Evolutionary conservation across 1,139 yeast genomes (phyloP).

Genomic region (Arxiozyma telluris): DNA sequence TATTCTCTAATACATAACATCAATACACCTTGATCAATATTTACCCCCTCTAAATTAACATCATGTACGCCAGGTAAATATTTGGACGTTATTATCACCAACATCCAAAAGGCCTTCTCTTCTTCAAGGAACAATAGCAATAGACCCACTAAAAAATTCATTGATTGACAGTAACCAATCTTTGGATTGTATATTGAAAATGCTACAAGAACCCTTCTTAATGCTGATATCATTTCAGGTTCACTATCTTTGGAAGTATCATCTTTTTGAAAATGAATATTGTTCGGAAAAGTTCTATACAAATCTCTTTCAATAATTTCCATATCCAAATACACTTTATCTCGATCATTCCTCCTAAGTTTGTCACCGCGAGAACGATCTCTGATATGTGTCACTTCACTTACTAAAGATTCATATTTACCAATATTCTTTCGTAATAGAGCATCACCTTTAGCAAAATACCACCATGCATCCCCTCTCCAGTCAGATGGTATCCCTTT

Average conservation of each 20-base stretch:
- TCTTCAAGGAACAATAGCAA: slow-evolving; percentile 76
- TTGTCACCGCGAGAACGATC: slow-evolving; percentile 31
- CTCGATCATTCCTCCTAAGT: not conserved
- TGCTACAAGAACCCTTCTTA: slow-evolving; percentile 73
- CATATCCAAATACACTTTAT: slow-evolving; percentile 45
- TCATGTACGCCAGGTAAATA: slow-evolving; percentile 91
- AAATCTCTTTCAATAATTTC: slow-evolving; percentile 92
- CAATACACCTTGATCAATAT: slow-evolving; percentile 88
- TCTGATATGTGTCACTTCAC: slow-evolving; percentile 27
- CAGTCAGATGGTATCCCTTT: slow-evolving; percentile 95
- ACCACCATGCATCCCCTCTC: slow-evolving; percentile 97
- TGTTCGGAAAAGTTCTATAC: slow-evolving; percentile 91
- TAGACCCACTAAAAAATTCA: slow-evolving; percentile 84
- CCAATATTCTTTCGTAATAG: slow-evolving; percentile 60
- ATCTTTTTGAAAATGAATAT: slow-evolving; percentile 55
- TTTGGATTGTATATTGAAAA: slow-evolving; percentile 83
- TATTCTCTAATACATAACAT: slow-evolving; percentile 81
- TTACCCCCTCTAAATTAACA: slow-evolving; percentile 84
- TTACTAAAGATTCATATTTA: slow-evolving; percentile 57
- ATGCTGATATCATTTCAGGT: slow-evolving; percentile 55
- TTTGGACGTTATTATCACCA: slow-evolving; percentile 76
- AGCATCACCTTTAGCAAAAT: slow-evolving; percentile 87
- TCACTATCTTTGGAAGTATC: slow-evolving; percentile 34
- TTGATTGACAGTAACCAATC: slow-evolving; percentile 91
- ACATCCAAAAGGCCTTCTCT: slow-evolving; percentile 91